Conservation (phyloP, 805 yeast genomes). For the Teunomyces aglyptinius region DNA sequence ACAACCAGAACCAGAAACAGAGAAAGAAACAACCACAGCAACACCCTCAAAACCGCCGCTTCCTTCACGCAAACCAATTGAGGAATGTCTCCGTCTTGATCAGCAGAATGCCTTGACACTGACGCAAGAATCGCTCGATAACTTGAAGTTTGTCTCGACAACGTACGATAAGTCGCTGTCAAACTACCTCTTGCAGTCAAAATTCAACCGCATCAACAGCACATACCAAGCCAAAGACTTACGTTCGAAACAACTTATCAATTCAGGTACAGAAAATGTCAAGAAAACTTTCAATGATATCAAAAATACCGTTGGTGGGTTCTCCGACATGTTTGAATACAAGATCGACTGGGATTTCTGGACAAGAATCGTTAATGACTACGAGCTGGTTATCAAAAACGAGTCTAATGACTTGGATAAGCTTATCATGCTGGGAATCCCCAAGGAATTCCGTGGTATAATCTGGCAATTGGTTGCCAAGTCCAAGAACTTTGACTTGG, state of each 20-base stretch:
- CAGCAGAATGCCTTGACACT: conserved; percentile 17
- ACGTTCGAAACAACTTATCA: conserved; percentile 46
- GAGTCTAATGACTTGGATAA: conserved; percentile 58
- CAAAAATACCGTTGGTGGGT: conserved; percentile 45
- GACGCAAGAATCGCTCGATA: conserved; percentile 8
- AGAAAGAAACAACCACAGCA: background rate
- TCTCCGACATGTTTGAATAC: conserved; percentile 31
- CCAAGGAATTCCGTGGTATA: conserved; percentile 80
- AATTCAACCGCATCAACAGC: conserved; percentile 55
- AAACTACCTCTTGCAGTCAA: conserved; percentile 57
- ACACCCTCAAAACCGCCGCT: conserved; percentile 22
- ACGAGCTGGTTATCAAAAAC: conserved; percentile 60
- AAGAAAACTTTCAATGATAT: conserved; percentile 47
- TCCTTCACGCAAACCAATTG: conserved; percentile 32
- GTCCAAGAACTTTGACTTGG: conserved; percentile 65
- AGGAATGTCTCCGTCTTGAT: conserved; percentile 21
- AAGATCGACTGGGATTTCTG: conserved; percentile 81
- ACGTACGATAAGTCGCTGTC: conserved; percentile 19
- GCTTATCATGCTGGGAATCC: conserved; percentile 75
- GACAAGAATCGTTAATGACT: conserved; percentile 78
- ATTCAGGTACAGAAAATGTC: conserved; percentile 37
- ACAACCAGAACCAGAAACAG: background rate
- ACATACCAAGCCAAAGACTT: conserved; percentile 50
- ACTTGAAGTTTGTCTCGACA: conserved; percentile 14
- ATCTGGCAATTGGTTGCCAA: conserved; percentile 89